phyloP scores from a whole-genome alignment of 805 yeast genomes.

The Candida awuae region DNA sequence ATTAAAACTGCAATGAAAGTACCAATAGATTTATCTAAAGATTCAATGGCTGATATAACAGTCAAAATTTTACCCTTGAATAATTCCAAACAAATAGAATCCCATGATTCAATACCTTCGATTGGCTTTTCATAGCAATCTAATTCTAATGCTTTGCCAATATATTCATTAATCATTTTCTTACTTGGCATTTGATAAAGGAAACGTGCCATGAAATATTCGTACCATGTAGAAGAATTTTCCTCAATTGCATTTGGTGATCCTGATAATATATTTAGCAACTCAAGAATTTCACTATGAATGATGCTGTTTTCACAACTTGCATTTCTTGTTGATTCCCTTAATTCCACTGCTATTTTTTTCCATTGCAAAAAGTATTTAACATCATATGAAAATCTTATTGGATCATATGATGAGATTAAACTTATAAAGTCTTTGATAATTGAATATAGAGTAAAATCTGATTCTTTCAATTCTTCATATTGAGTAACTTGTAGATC shows the following conservation, averaged over 20 bases:
- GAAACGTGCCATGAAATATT: conserved; percentile 35
- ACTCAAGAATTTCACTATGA: conserved; percentile 33
- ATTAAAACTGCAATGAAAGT: conserved; percentile 53
- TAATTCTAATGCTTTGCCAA: conserved; percentile 27
- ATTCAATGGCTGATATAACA: conserved; percentile 50
- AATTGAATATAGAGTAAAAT: conserved; percentile 28
- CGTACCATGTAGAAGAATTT: conserved; percentile 60
- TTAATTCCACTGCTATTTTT: conserved; percentile 38
- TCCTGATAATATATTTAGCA: conserved; percentile 41
- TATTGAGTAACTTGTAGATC: conserved; percentile 39
- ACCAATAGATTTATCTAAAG: conserved; percentile 54
- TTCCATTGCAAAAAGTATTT: conserved; percentile 45
- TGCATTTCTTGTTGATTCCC: conserved; percentile 32
- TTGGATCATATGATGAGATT: conserved; percentile 32
- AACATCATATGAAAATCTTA: conserved; percentile 29
- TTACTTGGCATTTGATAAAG: conserved; percentile 52
- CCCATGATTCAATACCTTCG: conserved; percentile 40
- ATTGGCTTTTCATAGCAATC: conserved; percentile 24
- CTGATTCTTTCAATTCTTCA: conserved; percentile 29
- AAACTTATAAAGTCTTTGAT: conserved; percentile 36
- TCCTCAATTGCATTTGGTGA: conserved; percentile 40
- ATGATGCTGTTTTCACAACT: conserved; percentile 23
- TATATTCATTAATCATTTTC: conserved; percentile 35
- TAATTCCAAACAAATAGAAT: conserved; percentile 46
- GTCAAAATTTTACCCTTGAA: conserved; percentile 49